Conservation (phyloP, 1,284 basidiomycete species). For the Melampsora larici-populina region DNA sequence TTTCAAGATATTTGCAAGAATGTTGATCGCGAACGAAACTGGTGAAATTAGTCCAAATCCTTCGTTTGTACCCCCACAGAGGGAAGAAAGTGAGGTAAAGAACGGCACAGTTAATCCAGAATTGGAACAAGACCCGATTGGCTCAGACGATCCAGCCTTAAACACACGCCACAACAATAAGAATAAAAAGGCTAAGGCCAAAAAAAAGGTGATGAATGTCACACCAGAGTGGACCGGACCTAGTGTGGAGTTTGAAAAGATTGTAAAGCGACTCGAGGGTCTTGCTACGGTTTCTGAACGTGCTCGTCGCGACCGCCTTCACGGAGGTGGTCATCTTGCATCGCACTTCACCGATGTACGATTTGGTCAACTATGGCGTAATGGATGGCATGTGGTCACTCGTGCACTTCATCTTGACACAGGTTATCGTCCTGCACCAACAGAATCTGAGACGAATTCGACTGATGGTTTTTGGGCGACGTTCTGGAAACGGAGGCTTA, state of each 20-base stretch:
- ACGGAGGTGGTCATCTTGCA: slow-evolving; percentile 38
- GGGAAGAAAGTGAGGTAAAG: not conserved
- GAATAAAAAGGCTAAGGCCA: slow-evolving; percentile 36
- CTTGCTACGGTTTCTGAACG: slow-evolving; percentile 40
- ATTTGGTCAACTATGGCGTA: slow-evolving; percentile 39
- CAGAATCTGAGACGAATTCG: not conserved
- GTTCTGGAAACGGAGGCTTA: slow-evolving; percentile 41
- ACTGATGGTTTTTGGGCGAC: slow-evolving; percentile 36
- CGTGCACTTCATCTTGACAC: slow-evolving; percentile 41
- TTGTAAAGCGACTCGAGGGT: slow-evolving; percentile 5
- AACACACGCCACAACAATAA: slow-evolving; percentile 11
- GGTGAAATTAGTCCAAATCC: slow-evolving; percentile 21
- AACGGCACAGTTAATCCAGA: not conserved
- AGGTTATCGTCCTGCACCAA: slow-evolving; percentile 28
- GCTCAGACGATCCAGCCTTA: slow-evolving; percentile 22
- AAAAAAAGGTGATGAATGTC: slow-evolving; percentile 15
- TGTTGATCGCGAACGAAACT: slow-evolving; percentile 42
- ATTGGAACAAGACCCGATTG: slow-evolving; percentile 13
- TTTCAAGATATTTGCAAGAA: slow-evolving; percentile 43
- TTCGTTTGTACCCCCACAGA: slow-evolving; percentile 11
- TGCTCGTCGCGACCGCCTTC: slow-evolving; percentile 24
- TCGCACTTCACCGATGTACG: slow-evolving; percentile 31
- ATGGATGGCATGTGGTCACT: slow-evolving; percentile 40
- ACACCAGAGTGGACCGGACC: slow-evolving; percentile 12
- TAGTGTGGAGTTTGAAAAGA: slow-evolving; percentile 41